Conservation (phyloP, 129 eudicot species). For the Flaveria brownii region DNA sequence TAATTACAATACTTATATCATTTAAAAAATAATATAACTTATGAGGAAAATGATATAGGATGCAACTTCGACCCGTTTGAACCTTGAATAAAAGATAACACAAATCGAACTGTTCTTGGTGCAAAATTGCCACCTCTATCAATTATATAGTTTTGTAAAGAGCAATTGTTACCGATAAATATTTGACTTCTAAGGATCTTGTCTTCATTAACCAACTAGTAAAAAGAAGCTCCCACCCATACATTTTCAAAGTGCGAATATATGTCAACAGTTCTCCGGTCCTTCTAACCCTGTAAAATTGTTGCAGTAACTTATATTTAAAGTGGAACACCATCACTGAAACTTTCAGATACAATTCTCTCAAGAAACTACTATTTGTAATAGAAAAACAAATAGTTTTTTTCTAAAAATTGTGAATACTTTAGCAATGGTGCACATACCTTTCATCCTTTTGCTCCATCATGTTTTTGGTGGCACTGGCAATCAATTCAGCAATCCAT, state of each 20-base stretch:
- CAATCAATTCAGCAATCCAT: slow-evolving; percentile 89
- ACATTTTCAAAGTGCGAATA: slow-evolving; percentile 91
- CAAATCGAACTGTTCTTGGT: neutral
- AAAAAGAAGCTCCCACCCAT: slow-evolving; percentile 96
- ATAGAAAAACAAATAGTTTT: slow-evolving; percentile 5
- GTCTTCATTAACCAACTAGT: slow-evolving; percentile 85
- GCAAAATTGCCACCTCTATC: slow-evolving; percentile 4
- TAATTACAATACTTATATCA: neutral
- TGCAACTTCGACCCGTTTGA: neutral
- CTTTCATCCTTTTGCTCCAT: slow-evolving; percentile 98
- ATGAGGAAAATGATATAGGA: neutral
- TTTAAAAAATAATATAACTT: neutral
- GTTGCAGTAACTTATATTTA: neutral
- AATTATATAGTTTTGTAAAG: neutral
- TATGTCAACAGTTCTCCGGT: slow-evolving; percentile 73
- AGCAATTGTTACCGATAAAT: slow-evolving; percentile 55
- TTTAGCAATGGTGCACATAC: slow-evolving; percentile 36
- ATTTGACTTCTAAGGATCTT: slow-evolving; percentile 71
- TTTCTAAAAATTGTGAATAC: slow-evolving; percentile 10
- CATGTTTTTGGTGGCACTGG: slow-evolving; percentile 82
- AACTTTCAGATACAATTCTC: neutral
- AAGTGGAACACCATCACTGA: neutral
- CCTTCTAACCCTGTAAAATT: slow-evolving; percentile 75
- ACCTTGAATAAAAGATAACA: neutral
- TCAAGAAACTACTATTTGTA: neutral